Conservation (phyloP, 2,329 filamentous ascomycete species). For the Cladophialophora psammophila region DNA sequence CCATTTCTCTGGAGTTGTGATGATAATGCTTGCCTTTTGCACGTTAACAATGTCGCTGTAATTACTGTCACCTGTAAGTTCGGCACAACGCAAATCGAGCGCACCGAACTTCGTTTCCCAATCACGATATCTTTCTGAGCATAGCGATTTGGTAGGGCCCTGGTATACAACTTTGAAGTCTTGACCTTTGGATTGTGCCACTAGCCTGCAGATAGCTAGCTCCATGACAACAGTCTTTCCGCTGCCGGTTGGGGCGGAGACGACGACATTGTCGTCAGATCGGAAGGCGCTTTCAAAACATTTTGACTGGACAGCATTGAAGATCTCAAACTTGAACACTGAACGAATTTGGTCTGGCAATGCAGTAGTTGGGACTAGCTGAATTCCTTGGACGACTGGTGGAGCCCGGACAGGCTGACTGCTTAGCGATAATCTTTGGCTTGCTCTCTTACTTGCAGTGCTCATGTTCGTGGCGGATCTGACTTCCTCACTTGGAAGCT, state of each 20-base stretch:
- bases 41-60: conserved; percentile 70
- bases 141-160: conserved; percentile 84
- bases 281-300: conserved; percentile 73
- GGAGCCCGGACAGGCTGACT: conserved; percentile 26
- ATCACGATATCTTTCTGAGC: conserved; percentile 76
- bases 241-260: conserved; percentile 83
- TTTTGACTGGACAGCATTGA: conserved; percentile 85
- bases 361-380: conserved; percentile 64
- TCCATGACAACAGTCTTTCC: conserved; percentile 85
- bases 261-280: conserved; percentile 76
- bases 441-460: background rate
- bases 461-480: background rate
- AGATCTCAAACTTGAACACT: conserved; percentile 75
- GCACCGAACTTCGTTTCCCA: conserved; percentile 77
- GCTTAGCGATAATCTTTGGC: background rate
- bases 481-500: background rate
- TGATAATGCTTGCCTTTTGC: conserved; percentile 78
- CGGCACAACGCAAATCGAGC: conserved; percentile 73
- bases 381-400: conserved; percentile 65
- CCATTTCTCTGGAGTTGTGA: conserved; percentile 92
- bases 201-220: conserved; percentile 77
- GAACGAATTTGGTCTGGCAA: conserved; percentile 74
- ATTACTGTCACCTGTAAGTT: conserved; percentile 83
- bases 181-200: conserved; percentile 62
- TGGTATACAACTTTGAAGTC: conserved; percentile 85